Evolutionary conservation across 257 asterid species (phyloP), one percentile per base, ranked within the genome.

Genomic region (Thymus mandschuricus): DNA sequence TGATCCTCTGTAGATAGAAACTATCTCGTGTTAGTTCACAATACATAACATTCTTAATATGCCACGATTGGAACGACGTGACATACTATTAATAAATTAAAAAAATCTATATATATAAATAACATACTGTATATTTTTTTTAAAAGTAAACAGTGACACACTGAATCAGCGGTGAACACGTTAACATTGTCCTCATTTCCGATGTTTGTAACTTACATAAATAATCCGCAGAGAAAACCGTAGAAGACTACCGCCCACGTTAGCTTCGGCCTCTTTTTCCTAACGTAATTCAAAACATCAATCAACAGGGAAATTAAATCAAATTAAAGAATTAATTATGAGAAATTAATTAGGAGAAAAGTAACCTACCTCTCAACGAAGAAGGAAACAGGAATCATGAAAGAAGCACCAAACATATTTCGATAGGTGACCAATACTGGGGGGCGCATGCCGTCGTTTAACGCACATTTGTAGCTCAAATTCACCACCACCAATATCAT

Each of bases 211-310:
- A 54, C 38, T n/a, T 49, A 73, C 82, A 78, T 96, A 50, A 87
- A 70, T 61, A 92, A 68, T 35, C 93, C 96, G 67, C 87, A 82
- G 3, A 89, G 76, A 71, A 81, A 86, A 3, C 79, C 87, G 5
- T 81, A 83, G 2, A 79, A 78, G 8, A 73, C 65, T 55, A 69
- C 79, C 62, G 44, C 83, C 86, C 81, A 30, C 8, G 95, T 81
- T 33, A 91, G 45, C 80, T 87, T 87, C 11, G 88, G 88, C 78
- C 89, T 77, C 73, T 76, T 89, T 0, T 76, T 84, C 89, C 97
- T 91, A 57, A 50, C 40, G 5, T 35, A 35, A 35, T 3, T 35
- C 40, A 35, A 3, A 35, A 35, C 21, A 6, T 6, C 3, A 38
- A 38, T 38, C 6, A 38, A 38, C 44, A 38, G 44, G 3, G 5